These are phyloP conservation scores for Xerocomus spinulosus DNA, from an alignment of 768 basidiomycete species.

Conservation along the genomic window DNA sequence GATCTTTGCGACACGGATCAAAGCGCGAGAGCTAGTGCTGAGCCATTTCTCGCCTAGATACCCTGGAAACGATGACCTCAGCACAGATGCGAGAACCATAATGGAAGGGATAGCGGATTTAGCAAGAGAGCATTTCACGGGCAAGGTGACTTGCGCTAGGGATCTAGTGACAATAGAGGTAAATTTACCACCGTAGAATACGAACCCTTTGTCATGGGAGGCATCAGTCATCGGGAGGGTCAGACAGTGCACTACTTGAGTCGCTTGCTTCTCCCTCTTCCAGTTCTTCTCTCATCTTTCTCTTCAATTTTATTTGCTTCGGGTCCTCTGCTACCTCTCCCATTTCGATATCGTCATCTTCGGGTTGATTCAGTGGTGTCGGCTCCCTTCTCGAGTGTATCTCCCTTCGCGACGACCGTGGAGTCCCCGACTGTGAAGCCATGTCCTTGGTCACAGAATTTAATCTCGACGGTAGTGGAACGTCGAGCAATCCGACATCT, in stretches of 20 bases:
- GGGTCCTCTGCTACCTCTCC: slow-evolving; percentile 81
- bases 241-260: slow-evolving; percentile 71
- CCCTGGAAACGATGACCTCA: slow-evolving; percentile 55
- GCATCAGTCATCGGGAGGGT: slow-evolving; percentile 57
- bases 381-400: slow-evolving; percentile 15
- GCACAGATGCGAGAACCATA: slow-evolving; percentile 43
- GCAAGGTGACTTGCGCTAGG: slow-evolving; percentile 63
- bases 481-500: slow-evolving; percentile 31
- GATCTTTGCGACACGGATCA: slow-evolving; percentile 62
- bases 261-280: slow-evolving; percentile 89
- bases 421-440: slow-evolving; percentile 31
- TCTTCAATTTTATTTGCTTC: slow-evolving; percentile 43
- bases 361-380: slow-evolving; percentile 23
- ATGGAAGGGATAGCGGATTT: slow-evolving; percentile 62
- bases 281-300: slow-evolving; percentile 62
- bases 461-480: slow-evolving; percentile 25
- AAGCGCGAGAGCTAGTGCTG: slow-evolving; percentile 59
- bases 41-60: slow-evolving; percentile 88
- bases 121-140: slow-evolving; percentile 50
- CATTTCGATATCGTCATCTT: slow-evolving; percentile 81
- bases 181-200: slow-evolving; percentile 27
- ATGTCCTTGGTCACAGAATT: slow-evolving; percentile 33
- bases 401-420: slow-evolving; percentile 24
- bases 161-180: slow-evolving; percentile 74
- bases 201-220: slow-evolving; percentile 5